Percentiles rank a stretch among this genome's conserved stretches.
phyloP scores from a whole-genome alignment of 106 monocot species.

The Hemerocallis citrina region DNA sequence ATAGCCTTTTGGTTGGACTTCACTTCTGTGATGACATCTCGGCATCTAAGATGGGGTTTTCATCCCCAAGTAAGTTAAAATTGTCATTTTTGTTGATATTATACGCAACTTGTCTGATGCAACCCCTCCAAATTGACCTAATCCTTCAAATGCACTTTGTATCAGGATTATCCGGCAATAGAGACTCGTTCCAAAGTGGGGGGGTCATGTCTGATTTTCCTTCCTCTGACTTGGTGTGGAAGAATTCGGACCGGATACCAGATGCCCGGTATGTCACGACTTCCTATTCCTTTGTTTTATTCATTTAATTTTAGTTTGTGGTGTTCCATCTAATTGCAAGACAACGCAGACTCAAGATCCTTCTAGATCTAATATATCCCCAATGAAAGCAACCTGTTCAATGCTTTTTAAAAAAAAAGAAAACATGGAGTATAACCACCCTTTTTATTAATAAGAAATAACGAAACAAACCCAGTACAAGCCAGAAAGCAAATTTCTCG shows the following conservation, averaged over 20 bases:
- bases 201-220: constrained; percentile 9
- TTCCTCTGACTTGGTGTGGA: constrained; percentile 9
- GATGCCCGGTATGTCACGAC: constrained; percentile 39
- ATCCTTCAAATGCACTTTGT: neutral
- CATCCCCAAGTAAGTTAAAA: constrained; percentile 39
- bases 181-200: constrained; percentile 16
- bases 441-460: no score
- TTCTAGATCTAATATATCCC: neutral
- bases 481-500: no score
- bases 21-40: constrained; percentile 54
- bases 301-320: neutral
- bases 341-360: neutral
- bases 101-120: neutral
- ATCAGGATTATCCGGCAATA: constrained; percentile 9
- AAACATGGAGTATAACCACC: no score
- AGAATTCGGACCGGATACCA: constrained; percentile 13
- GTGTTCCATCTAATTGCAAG: neutral
- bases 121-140: neutral
- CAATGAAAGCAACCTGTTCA: constrained; percentile 5
- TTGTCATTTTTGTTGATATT: neutral
- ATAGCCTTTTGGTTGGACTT: constrained; percentile 76
- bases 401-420: neutral
- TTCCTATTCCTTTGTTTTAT: neutral
- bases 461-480: no score
- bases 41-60: constrained; percentile 33